Conservation (phyloP, 345 rosid species). For the Bruguiera gymnorhiza region DNA sequence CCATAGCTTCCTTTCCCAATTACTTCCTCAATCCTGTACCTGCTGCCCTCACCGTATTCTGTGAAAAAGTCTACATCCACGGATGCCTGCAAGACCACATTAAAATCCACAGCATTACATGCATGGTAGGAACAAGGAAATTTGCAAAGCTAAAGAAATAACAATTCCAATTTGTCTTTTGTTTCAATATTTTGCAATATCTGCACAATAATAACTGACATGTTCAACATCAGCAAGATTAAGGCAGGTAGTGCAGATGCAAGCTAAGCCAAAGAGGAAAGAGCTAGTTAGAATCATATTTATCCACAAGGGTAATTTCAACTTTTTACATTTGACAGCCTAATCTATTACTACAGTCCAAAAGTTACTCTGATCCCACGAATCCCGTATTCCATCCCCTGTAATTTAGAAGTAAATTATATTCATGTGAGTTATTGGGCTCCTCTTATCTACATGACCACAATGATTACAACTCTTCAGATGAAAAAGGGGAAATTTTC, state of each 20-base stretch:
- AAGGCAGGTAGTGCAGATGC: not conserved
- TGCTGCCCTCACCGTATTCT: constrained; percentile 86
- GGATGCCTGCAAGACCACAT: constrained; percentile 52
- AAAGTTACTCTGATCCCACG: not conserved
- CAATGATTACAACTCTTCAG: constrained; percentile 3
- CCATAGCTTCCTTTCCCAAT: constrained; percentile 96
- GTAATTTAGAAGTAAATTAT: not conserved
- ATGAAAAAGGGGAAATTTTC: not conserved
- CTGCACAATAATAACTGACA: not conserved
- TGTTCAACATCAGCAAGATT: constrained; percentile 3
- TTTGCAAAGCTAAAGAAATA: not conserved
- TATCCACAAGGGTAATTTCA: not conserved
- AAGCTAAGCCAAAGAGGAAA: not conserved
- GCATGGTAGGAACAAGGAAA: not conserved
- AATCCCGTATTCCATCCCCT: not conserved
- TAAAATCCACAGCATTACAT: not conserved
- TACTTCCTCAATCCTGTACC: constrained; percentile 85
- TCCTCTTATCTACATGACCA: not conserved
- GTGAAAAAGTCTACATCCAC: constrained; percentile 86
- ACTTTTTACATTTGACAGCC: not conserved
- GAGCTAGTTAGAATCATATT: not conserved
- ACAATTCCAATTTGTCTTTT: not conserved
- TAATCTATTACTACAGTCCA: not conserved
- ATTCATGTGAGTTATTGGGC: constrained; percentile 1
- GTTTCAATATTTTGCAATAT: not conserved